Conservation (phyloP, 306 rosid species). For the Casuarina cunninghamiana region DNA sequence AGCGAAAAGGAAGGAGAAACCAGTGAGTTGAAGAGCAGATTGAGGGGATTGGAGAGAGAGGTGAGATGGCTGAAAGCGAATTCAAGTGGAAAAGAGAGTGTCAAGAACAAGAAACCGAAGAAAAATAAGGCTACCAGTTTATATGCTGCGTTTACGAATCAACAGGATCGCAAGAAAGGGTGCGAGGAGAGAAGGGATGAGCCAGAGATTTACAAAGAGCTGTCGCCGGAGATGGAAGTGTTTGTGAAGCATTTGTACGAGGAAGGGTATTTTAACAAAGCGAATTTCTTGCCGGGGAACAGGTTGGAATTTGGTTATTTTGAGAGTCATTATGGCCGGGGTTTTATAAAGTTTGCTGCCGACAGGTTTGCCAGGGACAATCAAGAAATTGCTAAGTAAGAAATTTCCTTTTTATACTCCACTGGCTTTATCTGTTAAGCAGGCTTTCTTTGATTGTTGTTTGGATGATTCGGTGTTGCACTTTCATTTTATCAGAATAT, state of each 20-base stretch:
- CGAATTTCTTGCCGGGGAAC: slow-evolving; percentile 44
- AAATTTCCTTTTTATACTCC: background rate
- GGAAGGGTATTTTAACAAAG: slow-evolving; percentile 61
- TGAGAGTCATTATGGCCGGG: slow-evolving; percentile 33
- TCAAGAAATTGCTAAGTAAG: slow-evolving; percentile 77
- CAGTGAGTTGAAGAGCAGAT: slow-evolving; percentile 31
- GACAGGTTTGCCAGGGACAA: slow-evolving; percentile 54
- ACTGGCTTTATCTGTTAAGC: background rate
- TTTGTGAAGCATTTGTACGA: slow-evolving; percentile 47
- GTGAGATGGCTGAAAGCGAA: slow-evolving; percentile 26
- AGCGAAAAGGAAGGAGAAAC: slow-evolving; percentile 8
- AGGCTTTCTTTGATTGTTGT: background rate
- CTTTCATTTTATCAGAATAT: background rate
- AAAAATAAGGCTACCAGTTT: slow-evolving; percentile 28
- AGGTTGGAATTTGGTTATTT: slow-evolving; percentile 54
- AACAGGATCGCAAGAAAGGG: background rate
- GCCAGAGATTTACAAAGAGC: slow-evolving; percentile 32
- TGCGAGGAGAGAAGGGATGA: slow-evolving; percentile 18
- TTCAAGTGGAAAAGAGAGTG: slow-evolving; percentile 1
- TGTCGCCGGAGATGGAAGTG: slow-evolving; percentile 55
- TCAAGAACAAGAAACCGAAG: slow-evolving; percentile 11
- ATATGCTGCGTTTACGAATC: slow-evolving; percentile 30
- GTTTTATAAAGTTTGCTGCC: slow-evolving; percentile 46
- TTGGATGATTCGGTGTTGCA: background rate
- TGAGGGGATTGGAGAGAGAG: slow-evolving; percentile 35